phyloP scores from a whole-genome alignment of 768 basidiomycete genomes.

The Lactarius sanguifluus region DNA sequence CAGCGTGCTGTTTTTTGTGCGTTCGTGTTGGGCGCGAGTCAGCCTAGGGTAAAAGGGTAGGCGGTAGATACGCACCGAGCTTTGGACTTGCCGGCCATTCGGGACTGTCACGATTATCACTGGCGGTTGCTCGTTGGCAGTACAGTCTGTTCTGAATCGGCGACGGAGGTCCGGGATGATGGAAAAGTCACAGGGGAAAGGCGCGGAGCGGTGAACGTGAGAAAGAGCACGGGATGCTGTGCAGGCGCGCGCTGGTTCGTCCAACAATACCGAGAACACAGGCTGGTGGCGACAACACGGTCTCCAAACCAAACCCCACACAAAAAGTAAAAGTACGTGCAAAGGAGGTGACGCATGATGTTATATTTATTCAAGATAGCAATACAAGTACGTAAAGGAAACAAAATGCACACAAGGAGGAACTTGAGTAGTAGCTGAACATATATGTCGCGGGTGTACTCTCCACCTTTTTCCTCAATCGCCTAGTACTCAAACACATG shows the following conservation, averaged over 20 bases:
- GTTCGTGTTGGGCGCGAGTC: background rate
- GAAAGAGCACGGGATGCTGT: background rate
- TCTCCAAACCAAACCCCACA: background rate
- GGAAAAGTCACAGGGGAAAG: too few relatives aligned
- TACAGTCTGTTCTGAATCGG: too few relatives aligned
- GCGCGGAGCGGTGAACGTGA: background rate
- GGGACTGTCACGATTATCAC: slow-evolving; percentile 1
- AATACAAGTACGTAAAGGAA: slow-evolving; percentile 18
- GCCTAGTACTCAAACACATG: slow-evolving; percentile 7
- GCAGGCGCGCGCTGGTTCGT: too few relatives aligned
- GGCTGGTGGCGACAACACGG: too few relatives aligned
- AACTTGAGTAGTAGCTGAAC: slow-evolving; percentile 11
- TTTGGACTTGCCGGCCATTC: slow-evolving; percentile 63
- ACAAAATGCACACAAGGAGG: background rate
- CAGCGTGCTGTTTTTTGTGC: slow-evolving; percentile 55
- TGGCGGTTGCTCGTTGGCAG: background rate
- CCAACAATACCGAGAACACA: too few relatives aligned
- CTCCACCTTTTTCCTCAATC: slow-evolving; percentile 10
- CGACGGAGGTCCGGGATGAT: too few relatives aligned
- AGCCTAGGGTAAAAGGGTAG: background rate
- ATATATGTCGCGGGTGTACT: slow-evolving; percentile 15
- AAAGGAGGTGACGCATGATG: background rate
- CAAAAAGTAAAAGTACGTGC: too few relatives aligned
- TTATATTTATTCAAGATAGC: slow-evolving; percentile 14
- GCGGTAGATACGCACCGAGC: slow-evolving; percentile 45